These are phyloP conservation scores for Leccinellum albellum DNA, from an alignment of 768 basidiomycete genomes.

Conservation along the genomic window DNA sequence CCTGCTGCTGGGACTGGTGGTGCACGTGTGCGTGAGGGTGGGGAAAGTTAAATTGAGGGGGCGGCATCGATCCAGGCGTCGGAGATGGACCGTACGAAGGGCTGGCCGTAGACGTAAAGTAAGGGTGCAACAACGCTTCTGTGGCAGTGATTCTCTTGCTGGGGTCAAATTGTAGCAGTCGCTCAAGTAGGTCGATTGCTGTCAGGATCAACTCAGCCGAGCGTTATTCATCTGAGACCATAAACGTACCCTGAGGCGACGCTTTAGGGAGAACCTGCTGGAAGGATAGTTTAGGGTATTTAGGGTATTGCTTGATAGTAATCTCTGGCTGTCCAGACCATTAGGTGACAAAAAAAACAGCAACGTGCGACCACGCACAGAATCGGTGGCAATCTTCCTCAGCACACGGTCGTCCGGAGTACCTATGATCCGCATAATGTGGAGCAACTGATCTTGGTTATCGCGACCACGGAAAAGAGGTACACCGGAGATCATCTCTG, in stretches of 20 bases:
- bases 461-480: conserved; percentile 96
- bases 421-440: conserved; percentile 96
- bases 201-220: conserved; percentile 7
- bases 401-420: conserved; percentile 88
- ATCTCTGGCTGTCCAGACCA: conserved; percentile 66
- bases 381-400: conserved; percentile 85
- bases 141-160: conserved; percentile 86
- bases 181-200: conserved; percentile 92
- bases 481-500: conserved; percentile 98
- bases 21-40: conserved; percentile 52
- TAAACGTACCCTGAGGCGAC: conserved; percentile 63
- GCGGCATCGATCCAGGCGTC: conserved; percentile 57
- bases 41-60: conserved; percentile 66
- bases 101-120: conserved; percentile 62
- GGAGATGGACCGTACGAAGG: conserved; percentile 32
- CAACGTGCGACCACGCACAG: conserved; percentile 47
- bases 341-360: conserved; percentile 3
- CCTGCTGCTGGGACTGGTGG: conserved; percentile 42
- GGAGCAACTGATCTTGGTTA: conserved; percentile 95
- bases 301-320: conserved; percentile 77
- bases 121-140: conserved; percentile 88
- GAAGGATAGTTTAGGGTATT: conserved; percentile 81
- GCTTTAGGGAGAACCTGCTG: conserved; percentile 82
- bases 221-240: background rate
- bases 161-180: conserved; percentile 94